Evolutionary conservation across 305 asterid genomes (phyloP).

Genomic region (Rubia tinctorum): DNA sequence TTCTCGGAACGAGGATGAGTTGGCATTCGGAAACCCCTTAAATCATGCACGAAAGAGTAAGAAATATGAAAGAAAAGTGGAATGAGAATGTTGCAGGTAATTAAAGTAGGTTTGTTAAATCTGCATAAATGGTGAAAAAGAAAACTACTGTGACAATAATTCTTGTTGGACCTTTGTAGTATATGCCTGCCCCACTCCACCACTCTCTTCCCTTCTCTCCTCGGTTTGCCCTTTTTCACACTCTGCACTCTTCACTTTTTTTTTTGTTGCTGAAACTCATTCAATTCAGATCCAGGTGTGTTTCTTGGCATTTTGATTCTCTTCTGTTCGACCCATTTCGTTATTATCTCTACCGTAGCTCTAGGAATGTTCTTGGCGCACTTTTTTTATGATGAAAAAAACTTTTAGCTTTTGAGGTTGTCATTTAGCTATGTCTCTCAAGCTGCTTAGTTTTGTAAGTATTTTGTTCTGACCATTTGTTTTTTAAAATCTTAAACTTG

Average conservation of each 20-base stretch:
- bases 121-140: background rate
- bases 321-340: background rate
- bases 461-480: background rate
- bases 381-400: background rate
- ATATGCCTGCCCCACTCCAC: background rate
- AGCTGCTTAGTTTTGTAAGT: background rate
- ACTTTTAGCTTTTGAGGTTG: background rate
- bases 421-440: background rate
- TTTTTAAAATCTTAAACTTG: background rate
- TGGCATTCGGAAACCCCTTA: slow-evolving; percentile 14
- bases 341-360: background rate
- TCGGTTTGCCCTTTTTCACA: slow-evolving; percentile 11
- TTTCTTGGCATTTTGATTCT: slow-evolving; percentile 2
- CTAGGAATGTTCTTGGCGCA: slow-evolving; percentile 1
- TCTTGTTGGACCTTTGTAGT: background rate
- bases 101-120: background rate
- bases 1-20: background rate
- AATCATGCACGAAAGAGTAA: slow-evolving; percentile 5
- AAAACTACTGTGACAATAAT: background rate
- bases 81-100: background rate
- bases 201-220: slow-evolving; percentile 1
- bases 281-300: slow-evolving; percentile 32
- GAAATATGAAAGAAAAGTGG: background rate
- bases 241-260: slow-evolving; percentile 11
- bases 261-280: background rate